Percentiles rank a stretch among this genome's conserved stretches.
phyloP scores from a whole-genome alignment of 1,139 yeast genomes.

The Lizanozyma gosingica region DNA sequence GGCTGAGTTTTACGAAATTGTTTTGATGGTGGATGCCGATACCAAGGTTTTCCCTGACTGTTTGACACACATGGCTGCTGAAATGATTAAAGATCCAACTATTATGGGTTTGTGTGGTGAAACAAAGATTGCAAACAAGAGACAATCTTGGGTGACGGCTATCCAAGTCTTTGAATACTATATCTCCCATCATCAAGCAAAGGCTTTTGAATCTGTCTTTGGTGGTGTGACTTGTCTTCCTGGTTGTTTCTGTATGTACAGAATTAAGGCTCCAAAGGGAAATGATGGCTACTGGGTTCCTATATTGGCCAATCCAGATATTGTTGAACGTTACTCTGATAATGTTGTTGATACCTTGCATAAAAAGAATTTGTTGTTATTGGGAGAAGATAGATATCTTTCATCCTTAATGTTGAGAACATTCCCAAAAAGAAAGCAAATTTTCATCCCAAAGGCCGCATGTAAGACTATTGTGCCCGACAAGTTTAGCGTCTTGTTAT shows the following conservation, averaged over 20 bases:
- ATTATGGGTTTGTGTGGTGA: slow-evolving; percentile 98
- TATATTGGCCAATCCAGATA: slow-evolving; percentile 89
- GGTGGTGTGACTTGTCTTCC: slow-evolving; percentile 98
- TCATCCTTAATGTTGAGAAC: slow-evolving; percentile 86
- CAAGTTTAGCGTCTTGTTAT: slow-evolving; percentile 66
- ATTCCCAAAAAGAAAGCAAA: slow-evolving; percentile 85
- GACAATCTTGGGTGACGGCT: slow-evolving; percentile 83
- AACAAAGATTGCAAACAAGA: slow-evolving; percentile 86
- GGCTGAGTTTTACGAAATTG: slow-evolving; percentile 78
- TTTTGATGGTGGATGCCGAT: slow-evolving; percentile 96
- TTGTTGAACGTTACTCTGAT: slow-evolving; percentile 90
- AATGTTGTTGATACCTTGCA: slow-evolving; percentile 84
- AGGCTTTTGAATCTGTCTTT: slow-evolving; percentile 92
- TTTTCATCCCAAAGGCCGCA: slow-evolving; percentile 93
- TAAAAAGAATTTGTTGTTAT: slow-evolving; percentile 73
- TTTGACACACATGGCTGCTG: slow-evolving; percentile 85
- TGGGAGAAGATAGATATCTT: slow-evolving; percentile 91
- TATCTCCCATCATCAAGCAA: slow-evolving; percentile 92
- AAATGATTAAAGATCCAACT: slow-evolving; percentile 82
- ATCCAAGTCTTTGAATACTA: slow-evolving; percentile 95
- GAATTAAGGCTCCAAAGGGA: slow-evolving; percentile 91
- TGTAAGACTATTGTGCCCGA: slow-evolving; percentile 93
- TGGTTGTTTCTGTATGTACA: slow-evolving; percentile 94
- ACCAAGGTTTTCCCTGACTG: slow-evolving; percentile 89
- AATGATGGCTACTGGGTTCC: slow-evolving; percentile 94